These are phyloP conservation scores for Penstemon barbatus DNA, from an alignment of 257 asterid species.

Conservation along the genomic window DNA sequence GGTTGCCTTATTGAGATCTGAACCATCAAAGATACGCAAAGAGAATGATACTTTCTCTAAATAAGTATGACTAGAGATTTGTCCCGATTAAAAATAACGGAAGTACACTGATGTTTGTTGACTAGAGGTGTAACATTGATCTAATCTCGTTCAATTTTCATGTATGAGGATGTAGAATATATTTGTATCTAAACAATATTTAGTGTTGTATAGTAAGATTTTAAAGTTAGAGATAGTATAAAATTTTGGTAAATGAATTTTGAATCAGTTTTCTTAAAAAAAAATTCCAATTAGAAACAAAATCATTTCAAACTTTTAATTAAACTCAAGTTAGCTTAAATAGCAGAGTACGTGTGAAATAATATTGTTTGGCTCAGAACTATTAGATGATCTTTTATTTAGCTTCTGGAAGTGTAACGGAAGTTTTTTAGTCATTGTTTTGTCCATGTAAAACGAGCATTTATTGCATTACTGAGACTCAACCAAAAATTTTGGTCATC, in stretches of 20 bases:
- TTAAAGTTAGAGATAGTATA: neutral
- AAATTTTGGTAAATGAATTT: neutral
- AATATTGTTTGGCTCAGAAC: neutral
- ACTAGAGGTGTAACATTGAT: slow-evolving; percentile 1
- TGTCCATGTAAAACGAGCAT: neutral
- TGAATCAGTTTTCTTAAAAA: neutral
- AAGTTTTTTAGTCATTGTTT: neutral
- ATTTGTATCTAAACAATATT: neutral
- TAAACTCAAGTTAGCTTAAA: neutral
- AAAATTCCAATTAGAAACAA: neutral
- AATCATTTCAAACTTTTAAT: neutral
- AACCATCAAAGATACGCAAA: slow-evolving; percentile 18
- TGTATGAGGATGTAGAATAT: slow-evolving; percentile 11
- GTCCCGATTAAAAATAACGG: neutral
- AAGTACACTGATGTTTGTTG: neutral
- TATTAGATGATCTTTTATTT: neutral
- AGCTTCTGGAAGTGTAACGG: slow-evolving; percentile 7
- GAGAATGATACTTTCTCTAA: neutral
- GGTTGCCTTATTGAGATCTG: neutral
- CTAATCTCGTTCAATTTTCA: neutral
- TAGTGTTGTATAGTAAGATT: neutral
- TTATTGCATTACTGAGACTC: slow-evolving; percentile 3
- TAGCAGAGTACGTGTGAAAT: neutral
- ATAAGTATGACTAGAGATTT: neutral
- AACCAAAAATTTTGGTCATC: slow-evolving; percentile 12